Conservation (phyloP, 495 filamentous ascomycete genomes). For the Penicillium bialowiezense region DNA sequence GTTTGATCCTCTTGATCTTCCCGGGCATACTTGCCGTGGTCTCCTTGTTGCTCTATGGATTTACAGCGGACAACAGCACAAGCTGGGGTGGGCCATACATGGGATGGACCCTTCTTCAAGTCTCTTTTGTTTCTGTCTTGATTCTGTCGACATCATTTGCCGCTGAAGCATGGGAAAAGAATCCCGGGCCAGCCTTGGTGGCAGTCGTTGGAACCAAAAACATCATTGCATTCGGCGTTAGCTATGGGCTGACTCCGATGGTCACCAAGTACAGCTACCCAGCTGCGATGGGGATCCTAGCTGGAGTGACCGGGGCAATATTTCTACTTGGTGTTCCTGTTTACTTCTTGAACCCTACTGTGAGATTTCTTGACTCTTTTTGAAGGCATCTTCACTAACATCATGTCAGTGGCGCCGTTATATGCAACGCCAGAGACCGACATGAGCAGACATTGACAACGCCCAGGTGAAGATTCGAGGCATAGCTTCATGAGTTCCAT, state of each 20-base stretch:
- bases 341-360: slow-evolving; percentile 31
- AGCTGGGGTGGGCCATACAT: slow-evolving; percentile 38
- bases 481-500: too few relatives aligned
- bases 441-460: background rate
- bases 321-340: slow-evolving; percentile 33
- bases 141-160: slow-evolving; percentile 37
- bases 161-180: slow-evolving; percentile 37
- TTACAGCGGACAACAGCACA: slow-evolving; percentile 25
- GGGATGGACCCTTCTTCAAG: slow-evolving; percentile 37
- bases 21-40: slow-evolving; percentile 28
- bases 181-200: slow-evolving; percentile 39
- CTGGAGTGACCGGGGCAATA: slow-evolving; percentile 24
- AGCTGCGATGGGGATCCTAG: slow-evolving; percentile 27
- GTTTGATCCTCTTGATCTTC: slow-evolving; percentile 32
- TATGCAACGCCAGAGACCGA: slow-evolving; percentile 5
- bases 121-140: slow-evolving; percentile 34
- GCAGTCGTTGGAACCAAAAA: slow-evolving; percentile 40
- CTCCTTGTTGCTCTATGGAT: slow-evolving; percentile 33
- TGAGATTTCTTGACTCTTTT: slow-evolving; percentile 13
- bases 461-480: too few relatives aligned
- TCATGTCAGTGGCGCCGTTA: slow-evolving; percentile 15
- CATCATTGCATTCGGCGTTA: slow-evolving; percentile 34
- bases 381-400: background rate
- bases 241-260: slow-evolving; percentile 34
- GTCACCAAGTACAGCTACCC: slow-evolving; percentile 28